Evolutionary conservation across 2,329 filamentous ascomycete genomes (phyloP).

Genomic region (Alternaria brassicicola): DNA sequence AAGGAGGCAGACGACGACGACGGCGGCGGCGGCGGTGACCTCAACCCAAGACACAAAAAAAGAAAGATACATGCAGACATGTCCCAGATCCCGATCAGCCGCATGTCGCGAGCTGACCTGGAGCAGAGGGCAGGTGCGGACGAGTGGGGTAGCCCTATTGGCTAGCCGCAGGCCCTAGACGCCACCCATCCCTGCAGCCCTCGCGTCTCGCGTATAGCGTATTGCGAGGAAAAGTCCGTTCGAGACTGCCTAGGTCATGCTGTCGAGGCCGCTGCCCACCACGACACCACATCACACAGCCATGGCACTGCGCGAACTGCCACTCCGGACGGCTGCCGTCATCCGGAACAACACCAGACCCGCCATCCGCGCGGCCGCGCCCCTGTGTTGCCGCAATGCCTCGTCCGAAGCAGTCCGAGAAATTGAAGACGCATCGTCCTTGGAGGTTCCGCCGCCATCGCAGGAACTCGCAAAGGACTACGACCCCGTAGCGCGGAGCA

Average conservation of each 20-base stretch:
- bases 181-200: conserved; percentile 20
- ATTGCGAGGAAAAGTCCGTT: conserved; percentile 22
- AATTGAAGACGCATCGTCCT: conserved; percentile 57
- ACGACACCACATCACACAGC: conserved; percentile 19
- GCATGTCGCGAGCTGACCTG: conserved; percentile 8
- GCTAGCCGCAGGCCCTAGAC: conserved; percentile 7
- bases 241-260: conserved; percentile 5
- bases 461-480: conserved; percentile 53
- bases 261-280: conserved; percentile 10
- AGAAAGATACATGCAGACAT: background rate
- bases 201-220: conserved; percentile 17
- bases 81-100: conserved; percentile 4
- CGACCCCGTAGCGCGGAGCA: conserved; percentile 57
- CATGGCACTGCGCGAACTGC: conserved; percentile 50
- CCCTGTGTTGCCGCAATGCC: conserved; percentile 53
- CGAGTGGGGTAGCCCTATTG: conserved; percentile 16
- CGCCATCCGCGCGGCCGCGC: conserved; percentile 23
- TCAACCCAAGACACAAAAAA: background rate
- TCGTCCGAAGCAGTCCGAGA: conserved; percentile 54
- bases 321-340: conserved; percentile 35
- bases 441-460: conserved; percentile 48
- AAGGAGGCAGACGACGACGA: background rate
- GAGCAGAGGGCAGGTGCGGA: conserved; percentile 10
- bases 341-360: conserved; percentile 36
- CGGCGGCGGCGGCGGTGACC: conserved; percentile 3